Evolutionary conservation across 75 land plant genomes (phyloP), one percentile per base, ranked within the genome.

Genomic region (Sequoia sempervirens): DNA sequence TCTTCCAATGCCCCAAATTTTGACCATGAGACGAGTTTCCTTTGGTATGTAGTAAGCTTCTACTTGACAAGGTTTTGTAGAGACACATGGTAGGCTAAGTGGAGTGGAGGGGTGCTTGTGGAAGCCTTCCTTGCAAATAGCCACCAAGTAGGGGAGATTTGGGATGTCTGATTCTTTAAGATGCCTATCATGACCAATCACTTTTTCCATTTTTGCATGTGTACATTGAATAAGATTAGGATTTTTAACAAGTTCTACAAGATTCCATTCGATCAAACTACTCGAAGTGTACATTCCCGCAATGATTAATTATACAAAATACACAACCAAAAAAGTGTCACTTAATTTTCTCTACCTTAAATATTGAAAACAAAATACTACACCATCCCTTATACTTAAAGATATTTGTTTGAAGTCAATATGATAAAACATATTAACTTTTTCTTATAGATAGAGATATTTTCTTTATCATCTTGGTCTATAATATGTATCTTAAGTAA

Each of bases 1-100:
- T 52, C 86, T 86, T 0, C 86, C 88, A 28, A 88, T 82, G 0
- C 87, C 87, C 79, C 85, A 86, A 0, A 76, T 83, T 69, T 90
- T 90, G 7, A 88, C 84, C 1, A 88, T 70, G 30, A 88, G 74
- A 54, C 80, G 64, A 2, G 86, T 41, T 5, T 66, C 70, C 75
- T 79, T 78, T 5, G 92, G 90, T 5, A 90, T 73, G 41, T 73
- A 83, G 82, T 82, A 88, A 18, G 86, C 86, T 1, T 46, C 78
- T 5, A 90, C 83, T 17, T 84, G 54, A 81, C 84, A 73, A 2
- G 66, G 17, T 3, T 68, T 13, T 50, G 69, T 84, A 28, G 56
- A 83, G 46, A 82, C 75, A 15, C 82, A 75, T 5, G 90, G 87
- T 20, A 88, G 41, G 82, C 69, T 79, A 47, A 89, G 83, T 3